These are phyloP conservation scores for Moniliella sp. DNA, from an alignment of 1,284 basidiomycete genomes.

Conservation along the genomic window DNA sequence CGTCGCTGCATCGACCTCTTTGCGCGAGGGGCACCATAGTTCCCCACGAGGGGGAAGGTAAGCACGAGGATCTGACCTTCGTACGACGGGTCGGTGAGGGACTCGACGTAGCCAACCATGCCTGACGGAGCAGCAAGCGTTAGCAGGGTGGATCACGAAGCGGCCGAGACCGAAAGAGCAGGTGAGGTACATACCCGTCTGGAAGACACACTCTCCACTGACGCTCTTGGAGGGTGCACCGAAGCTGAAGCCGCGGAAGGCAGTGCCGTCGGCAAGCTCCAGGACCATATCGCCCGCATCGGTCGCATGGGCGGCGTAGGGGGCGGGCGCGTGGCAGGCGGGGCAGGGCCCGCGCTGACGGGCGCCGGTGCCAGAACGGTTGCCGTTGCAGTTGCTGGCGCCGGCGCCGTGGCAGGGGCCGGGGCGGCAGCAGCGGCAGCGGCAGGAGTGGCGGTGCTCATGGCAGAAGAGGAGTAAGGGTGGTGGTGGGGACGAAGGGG, in stretches of 20 bases:
- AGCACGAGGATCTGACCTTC: slow-evolving; percentile 91
- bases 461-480: no score
- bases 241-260: slow-evolving; percentile 72
- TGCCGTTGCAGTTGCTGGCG: no score
- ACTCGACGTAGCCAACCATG: slow-evolving; percentile 95
- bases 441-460: no score
- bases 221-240: slow-evolving; percentile 82
- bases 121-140: slow-evolving; percentile 6
- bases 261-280: slow-evolving; percentile 74
- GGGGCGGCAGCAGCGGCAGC: no score
- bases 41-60: slow-evolving; percentile 88
- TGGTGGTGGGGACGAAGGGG: no score
- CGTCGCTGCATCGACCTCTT: slow-evolving; percentile 33
- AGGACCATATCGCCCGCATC: slow-evolving; percentile 45
- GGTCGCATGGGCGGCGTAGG: no score
- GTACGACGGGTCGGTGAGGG: slow-evolving; percentile 93
- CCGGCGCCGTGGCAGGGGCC: no score
- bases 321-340: no score
- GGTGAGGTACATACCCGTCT: slow-evolving; percentile 65
- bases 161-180: no score
- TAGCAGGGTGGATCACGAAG: no score
- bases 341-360: no score
- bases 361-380: no score
- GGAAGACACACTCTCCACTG: slow-evolving; percentile 95
- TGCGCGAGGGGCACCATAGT: slow-evolving; percentile 84